phyloP scores from a whole-genome alignment of 2,329 filamentous ascomycete genomes.

The Fusarium metavorans region DNA sequence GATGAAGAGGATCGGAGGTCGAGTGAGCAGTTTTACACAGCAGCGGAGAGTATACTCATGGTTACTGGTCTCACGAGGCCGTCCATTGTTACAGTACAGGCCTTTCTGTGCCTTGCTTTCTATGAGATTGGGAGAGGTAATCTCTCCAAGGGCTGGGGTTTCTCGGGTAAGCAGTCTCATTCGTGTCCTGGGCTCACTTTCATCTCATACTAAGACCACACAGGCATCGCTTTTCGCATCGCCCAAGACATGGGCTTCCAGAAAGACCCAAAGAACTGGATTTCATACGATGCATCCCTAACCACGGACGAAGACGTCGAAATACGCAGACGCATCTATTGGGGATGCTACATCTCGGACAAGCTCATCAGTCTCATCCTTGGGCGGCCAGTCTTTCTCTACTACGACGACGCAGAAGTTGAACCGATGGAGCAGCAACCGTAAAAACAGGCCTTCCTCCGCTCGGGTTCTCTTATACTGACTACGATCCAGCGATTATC shows the following conservation, averaged over 20 bases:
- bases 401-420: conserved; percentile 10
- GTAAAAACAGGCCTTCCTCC: neutral
- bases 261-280: conserved; percentile 40
- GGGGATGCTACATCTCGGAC: conserved; percentile 47
- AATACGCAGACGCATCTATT: conserved; percentile 46
- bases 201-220: neutral
- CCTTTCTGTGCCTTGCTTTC: conserved; percentile 45
- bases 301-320: conserved; percentile 41
- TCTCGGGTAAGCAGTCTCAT: conserved; percentile 35
- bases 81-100: conserved; percentile 40
- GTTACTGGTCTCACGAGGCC: conserved; percentile 39
- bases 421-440: conserved; percentile 15
- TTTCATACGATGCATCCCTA: conserved; percentile 33
- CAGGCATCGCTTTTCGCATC: conserved; percentile 48
- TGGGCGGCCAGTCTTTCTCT: neutral
- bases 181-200: neutral
- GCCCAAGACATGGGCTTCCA: conserved; percentile 47
- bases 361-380: conserved; percentile 37
- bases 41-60: conserved; percentile 44
- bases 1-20: conserved; percentile 13
- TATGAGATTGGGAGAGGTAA: conserved; percentile 46
- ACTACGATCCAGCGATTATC: conserved; percentile 21
- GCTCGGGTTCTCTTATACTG: neutral
- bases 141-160: conserved; percentile 45
- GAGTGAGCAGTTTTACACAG: conserved; percentile 35